These are phyloP conservation scores for Mortierella alpina DNA, from an alignment of 192 early-diverging fungal genomes.

Conservation along the genomic window DNA sequence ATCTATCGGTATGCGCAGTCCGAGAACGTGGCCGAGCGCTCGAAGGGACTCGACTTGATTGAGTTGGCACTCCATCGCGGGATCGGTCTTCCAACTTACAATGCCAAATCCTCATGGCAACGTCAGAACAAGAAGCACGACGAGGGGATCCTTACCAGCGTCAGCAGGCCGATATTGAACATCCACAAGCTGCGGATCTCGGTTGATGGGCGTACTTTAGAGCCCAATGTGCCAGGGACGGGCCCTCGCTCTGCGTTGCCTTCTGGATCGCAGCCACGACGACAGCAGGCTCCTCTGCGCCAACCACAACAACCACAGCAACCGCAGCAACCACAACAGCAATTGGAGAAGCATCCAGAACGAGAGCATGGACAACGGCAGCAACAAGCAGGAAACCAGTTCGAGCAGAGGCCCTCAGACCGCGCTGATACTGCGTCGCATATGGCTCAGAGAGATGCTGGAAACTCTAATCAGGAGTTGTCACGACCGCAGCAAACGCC, in stretches of 20 bases:
- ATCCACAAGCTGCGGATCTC: slow-evolving; percentile 15
- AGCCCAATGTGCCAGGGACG: not conserved
- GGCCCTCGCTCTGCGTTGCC: too few species aligned
- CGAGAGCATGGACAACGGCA: not conserved
- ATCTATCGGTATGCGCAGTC: slow-evolving; percentile 37
- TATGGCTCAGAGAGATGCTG: too few species aligned
- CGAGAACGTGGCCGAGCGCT: slow-evolving; percentile 1
- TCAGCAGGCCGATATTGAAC: slow-evolving; percentile 23
- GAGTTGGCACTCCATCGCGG: slow-evolving; percentile 34
- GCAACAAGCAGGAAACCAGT: not conserved
- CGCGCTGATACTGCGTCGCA: too few species aligned
- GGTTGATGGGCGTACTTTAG: slow-evolving; percentile 12
- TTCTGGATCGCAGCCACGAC: not conserved
- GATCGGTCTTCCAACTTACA: slow-evolving; percentile 17
- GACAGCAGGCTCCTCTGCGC: not conserved
- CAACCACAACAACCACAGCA: not conserved
- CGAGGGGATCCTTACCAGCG: slow-evolving; percentile 9
- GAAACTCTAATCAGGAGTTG: too few species aligned
- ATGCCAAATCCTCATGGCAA: not conserved
- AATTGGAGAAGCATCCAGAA: not conserved
- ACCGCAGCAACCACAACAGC: slow-evolving; percentile 16
- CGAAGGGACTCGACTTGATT: slow-evolving; percentile 35
- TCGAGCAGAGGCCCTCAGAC: not conserved
- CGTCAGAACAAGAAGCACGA: not conserved
- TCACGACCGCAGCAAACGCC: too few species aligned